Evolutionary conservation across 1,284 basidiomycete genomes (phyloP).

Genomic region (Microbotryum lychnidis-dioicae): DNA sequence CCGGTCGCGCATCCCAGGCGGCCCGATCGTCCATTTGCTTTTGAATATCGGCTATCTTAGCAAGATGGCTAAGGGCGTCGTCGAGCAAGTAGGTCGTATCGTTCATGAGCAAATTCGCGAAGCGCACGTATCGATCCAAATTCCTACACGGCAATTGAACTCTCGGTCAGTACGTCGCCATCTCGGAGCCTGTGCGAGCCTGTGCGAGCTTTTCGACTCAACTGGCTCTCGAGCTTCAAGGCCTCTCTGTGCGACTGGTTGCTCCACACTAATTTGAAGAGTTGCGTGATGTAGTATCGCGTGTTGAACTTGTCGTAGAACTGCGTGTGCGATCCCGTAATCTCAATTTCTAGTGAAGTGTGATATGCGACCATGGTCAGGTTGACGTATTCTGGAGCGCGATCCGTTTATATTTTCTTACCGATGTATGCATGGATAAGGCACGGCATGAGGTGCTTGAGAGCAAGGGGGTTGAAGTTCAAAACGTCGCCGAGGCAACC

Average conservation of each 20-base stretch:
- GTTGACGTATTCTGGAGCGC: background rate
- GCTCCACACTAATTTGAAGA: constrained; percentile 80
- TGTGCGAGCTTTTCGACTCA: constrained; percentile 43
- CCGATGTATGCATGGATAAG: constrained; percentile 94
- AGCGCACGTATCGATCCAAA: constrained; percentile 84
- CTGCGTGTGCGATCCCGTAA: constrained; percentile 92
- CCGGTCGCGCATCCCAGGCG: constrained; percentile 57
- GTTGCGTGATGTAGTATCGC: constrained; percentile 54
- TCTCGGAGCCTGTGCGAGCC: background rate
- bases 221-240: constrained; percentile 63
- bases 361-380: no score
- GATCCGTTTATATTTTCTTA: constrained; percentile 39
- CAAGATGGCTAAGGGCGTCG: constrained; percentile 82
- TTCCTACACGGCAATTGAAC: constrained; percentile 47
- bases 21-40: constrained; percentile 67
- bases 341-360: constrained; percentile 72
- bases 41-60: constrained; percentile 80
- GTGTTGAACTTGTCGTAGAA: constrained; percentile 87
- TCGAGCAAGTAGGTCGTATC: constrained; percentile 98
- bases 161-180: no score
- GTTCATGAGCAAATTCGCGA: constrained; percentile 97
- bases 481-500: constrained; percentile 75
- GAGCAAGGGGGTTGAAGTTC: constrained; percentile 74
- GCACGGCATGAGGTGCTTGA: constrained; percentile 82
- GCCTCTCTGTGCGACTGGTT: constrained; percentile 79